Base-by-base conservation (phyloP, 768 basidiomycete species). In the Tylopilus cervinicoccineus region DNA sequence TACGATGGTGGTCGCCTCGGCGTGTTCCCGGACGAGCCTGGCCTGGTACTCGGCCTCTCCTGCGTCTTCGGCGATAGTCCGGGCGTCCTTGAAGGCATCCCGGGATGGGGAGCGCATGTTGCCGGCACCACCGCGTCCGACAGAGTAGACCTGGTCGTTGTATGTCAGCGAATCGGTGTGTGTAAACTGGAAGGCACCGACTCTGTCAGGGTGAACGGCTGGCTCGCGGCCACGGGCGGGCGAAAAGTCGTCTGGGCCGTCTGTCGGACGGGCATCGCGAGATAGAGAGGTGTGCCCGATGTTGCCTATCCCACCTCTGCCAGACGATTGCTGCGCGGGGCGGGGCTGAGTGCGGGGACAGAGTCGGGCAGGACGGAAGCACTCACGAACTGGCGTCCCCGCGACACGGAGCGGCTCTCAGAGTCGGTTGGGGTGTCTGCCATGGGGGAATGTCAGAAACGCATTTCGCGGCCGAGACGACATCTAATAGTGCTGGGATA, bases 31-130 rank as follows among this genome's bases (percentile, higher is more conserved):
- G 17, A 60, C 24, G 50, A 66, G 27, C 22, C 24, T 48, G 20
- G 60, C 62, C 38, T 66, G 62, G 46, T 54, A 51, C 3, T 47
- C 58, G 33, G 56, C 22, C 51, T 71, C 55, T 38, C 49, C 41
- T 37, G 38, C 43, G 11, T 68, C 58, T 19, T 68, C 67, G 1
- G 59, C 34, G 2, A 69, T 68, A 13, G 63, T 49, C 16, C 56
- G 57, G 6, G 66, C 43, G 44, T 81, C 83, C 29, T 6, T 26
- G 37, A 22, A 8, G 10, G 19, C 48, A 27, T 44, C 48, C 29
- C 82, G 78, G 20, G 88, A 88, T 1, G 83, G 83, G 2, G 88
- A 86, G 48, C 87, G 82, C 43, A 93, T 82, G 74, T 94, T 94
- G 9, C 91, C 92, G 8, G 78, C 78, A 14, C 92, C 92, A 23